phyloP scores from a whole-genome alignment of 2,329 filamentous ascomycete genomes.

The Fusarium anguioides region DNA sequence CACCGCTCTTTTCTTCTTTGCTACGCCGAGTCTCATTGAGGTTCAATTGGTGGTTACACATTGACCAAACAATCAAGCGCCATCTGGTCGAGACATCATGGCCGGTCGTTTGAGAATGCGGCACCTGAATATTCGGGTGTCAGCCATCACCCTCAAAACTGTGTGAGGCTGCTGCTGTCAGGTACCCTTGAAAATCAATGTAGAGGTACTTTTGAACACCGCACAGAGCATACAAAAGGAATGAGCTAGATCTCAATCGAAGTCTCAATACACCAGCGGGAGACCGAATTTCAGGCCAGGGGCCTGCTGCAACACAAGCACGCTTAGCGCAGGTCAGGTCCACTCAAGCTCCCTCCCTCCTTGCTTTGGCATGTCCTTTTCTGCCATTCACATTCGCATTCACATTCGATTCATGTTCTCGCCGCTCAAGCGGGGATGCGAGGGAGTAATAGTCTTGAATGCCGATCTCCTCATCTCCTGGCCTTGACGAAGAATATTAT shows the following conservation, averaged over 20 bases:
- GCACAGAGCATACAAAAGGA: not conserved
- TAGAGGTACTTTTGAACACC: constrained; percentile 34
- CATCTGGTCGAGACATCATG: constrained; percentile 15
- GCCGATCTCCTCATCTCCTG: not conserved
- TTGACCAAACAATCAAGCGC: constrained; percentile 1
- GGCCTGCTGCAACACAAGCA: constrained; percentile 31
- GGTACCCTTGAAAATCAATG: constrained; percentile 16
- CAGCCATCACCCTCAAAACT: constrained; percentile 16
- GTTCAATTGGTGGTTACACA: constrained; percentile 19
- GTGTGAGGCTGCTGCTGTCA: constrained; percentile 24
- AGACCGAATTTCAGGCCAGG: constrained; percentile 35
- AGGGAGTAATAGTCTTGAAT: not conserved
- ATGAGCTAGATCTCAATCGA: constrained; percentile 18
- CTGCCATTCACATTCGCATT: constrained; percentile 12
- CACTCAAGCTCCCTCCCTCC: constrained; percentile 47
- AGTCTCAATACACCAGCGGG: constrained; percentile 37
- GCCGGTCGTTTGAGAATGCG: constrained; percentile 27
- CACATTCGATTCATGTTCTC: constrained; percentile 2
- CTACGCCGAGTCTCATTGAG: not conserved
- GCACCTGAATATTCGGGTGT: constrained; percentile 24
- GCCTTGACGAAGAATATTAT: not conserved
- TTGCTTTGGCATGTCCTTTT: constrained; percentile 22
- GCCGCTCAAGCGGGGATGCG: not conserved
- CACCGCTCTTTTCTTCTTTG: constrained; percentile 34
- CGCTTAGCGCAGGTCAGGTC: constrained; percentile 26